Conservation (phyloP, 139 green algal genomes). For the Deuterostichococcus epilithicus region DNA sequence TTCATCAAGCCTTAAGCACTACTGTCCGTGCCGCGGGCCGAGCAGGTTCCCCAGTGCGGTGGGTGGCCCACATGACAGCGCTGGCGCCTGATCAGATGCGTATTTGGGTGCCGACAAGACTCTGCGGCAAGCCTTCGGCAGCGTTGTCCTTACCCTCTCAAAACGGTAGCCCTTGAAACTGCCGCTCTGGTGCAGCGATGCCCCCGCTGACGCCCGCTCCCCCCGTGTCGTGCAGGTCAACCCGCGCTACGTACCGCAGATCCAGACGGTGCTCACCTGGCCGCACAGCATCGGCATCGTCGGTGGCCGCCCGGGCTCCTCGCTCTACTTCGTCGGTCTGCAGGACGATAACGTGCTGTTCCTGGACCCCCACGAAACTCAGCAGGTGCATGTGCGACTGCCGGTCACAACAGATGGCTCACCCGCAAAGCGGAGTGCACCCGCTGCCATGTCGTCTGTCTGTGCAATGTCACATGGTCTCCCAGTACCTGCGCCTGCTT, state of each 20-base stretch:
- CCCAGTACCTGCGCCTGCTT: neutral
- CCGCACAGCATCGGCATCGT: constrained; percentile 87
- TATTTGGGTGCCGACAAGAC: too few relatives aligned
- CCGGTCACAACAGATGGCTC: too few relatives aligned
- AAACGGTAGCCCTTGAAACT: too few relatives aligned
- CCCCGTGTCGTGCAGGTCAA: constrained; percentile 55
- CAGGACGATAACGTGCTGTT: constrained; percentile 69
- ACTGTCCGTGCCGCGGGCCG: neutral
- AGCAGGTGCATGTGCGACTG: too few relatives aligned
- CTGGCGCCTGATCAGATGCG: too few relatives aligned
- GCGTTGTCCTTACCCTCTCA: neutral
- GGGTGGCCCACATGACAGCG: too few relatives aligned
- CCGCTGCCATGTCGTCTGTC: constrained; percentile 7
- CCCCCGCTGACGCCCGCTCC: too few relatives aligned
- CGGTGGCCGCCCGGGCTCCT: constrained; percentile 73
- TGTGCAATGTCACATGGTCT: neutral
- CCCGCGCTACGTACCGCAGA: constrained; percentile 72
- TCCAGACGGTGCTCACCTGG: constrained; percentile 64
- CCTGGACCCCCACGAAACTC: constrained; percentile 77
- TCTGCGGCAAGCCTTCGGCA: neutral
- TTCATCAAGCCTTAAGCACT: neutral
- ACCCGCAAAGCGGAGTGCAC: neutral
- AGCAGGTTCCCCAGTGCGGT: too few relatives aligned
- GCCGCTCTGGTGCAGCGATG: too few relatives aligned
- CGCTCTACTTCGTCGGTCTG: constrained; percentile 82